A percentile compares a stretch with the other conserved stretches of the same genome.
Conservation (phyloP, 148 eudicot genomes). For the Silene uniflora region DNA sequence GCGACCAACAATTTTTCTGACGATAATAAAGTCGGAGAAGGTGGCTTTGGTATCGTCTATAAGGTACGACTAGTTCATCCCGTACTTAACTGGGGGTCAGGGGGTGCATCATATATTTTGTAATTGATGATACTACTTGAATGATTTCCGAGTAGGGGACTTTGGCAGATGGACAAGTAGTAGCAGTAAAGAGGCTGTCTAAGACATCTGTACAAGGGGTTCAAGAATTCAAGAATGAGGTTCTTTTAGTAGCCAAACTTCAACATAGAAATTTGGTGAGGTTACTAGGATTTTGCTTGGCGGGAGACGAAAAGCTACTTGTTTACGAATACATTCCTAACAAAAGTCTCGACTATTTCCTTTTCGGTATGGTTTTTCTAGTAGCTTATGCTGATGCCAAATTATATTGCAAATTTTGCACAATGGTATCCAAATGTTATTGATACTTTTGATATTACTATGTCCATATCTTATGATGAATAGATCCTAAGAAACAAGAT, state of each 20-base stretch:
- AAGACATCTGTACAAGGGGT: slow-evolving; percentile 31
- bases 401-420: neutral
- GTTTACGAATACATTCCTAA: slow-evolving; percentile 40
- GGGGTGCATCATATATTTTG: neutral
- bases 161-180: slow-evolving; percentile 29
- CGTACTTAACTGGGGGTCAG: neutral
- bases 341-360: slow-evolving; percentile 37
- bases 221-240: slow-evolving; percentile 50
- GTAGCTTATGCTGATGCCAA: too few species aligned
- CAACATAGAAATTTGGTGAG: slow-evolving; percentile 38
- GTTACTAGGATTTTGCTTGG: slow-evolving; percentile 34
- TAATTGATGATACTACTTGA: neutral
- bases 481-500: slow-evolving; percentile 26
- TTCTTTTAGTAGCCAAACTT: slow-evolving; percentile 33
- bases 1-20: slow-evolving; percentile 36
- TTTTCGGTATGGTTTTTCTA: slow-evolving; percentile 23
- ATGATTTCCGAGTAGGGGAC: slow-evolving; percentile 25
- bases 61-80: slow-evolving; percentile 27
- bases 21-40: slow-evolving; percentile 33
- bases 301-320: slow-evolving; percentile 40
- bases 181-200: slow-evolving; percentile 42
- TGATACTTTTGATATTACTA: neutral
- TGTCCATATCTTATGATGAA: neutral
- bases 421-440: neutral
- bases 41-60: slow-evolving; percentile 46